A percentile compares a stretch with the other conserved stretches of the same genome.
These are phyloP conservation scores for Lepidium campestre DNA, from an alignment of 441 rosid genomes.

Conservation along the genomic window DNA sequence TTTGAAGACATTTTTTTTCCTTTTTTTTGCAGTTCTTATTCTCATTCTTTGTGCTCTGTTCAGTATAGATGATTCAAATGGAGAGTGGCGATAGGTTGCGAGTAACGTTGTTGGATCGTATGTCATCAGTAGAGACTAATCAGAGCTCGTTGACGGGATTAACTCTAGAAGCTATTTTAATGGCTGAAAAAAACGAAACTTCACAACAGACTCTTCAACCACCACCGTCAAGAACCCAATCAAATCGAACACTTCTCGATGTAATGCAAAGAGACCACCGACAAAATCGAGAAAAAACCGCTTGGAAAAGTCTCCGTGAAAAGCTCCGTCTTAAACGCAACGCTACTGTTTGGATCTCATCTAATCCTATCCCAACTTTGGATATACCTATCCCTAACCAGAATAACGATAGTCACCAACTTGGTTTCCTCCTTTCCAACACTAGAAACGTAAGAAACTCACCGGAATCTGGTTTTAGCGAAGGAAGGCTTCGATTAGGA, in stretches of 20 bases:
- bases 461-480: constrained; percentile 6
- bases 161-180: constrained; percentile 44
- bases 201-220: constrained; percentile 13
- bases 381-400: constrained; percentile 24
- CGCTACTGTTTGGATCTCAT: constrained; percentile 62
- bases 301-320: constrained; percentile 69
- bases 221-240: constrained; percentile 4
- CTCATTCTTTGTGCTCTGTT: background rate
- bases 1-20: background rate
- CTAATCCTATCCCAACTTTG: constrained; percentile 41
- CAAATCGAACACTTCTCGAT: constrained; percentile 54
- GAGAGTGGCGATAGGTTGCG: constrained; percentile 30
- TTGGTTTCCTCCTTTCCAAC: constrained; percentile 15
- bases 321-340: constrained; percentile 69
- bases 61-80: constrained; percentile 25
- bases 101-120: constrained; percentile 42
- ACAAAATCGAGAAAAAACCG: constrained; percentile 29
- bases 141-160: constrained; percentile 39
- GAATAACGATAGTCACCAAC: constrained; percentile 18
- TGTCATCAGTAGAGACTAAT: constrained; percentile 45
- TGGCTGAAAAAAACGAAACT: constrained; percentile 23
- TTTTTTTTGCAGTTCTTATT: background rate
- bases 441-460: background rate
- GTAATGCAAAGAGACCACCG: constrained; percentile 56
- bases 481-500: constrained; percentile 24